A percentile compares a stretch with the other conserved stretches of the same genome.
Conservation (phyloP, 805 yeast genomes). For the Zygosaccharomyces rouxii region DNA sequence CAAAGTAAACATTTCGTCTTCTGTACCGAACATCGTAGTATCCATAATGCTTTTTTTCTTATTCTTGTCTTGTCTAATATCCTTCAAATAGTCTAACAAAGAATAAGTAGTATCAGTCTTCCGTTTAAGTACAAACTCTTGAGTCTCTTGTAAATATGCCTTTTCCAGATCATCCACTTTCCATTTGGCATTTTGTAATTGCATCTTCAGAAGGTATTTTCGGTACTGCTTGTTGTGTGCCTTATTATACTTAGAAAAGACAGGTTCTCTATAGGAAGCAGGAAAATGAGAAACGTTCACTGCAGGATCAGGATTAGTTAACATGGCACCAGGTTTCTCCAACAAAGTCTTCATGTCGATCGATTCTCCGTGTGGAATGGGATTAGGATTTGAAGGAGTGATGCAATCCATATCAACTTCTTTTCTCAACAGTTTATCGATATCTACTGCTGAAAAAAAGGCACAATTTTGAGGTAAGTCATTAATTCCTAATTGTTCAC, state of each 20-base stretch:
- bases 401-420: constrained; percentile 90
- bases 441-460: constrained; percentile 88
- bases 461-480: constrained; percentile 95
- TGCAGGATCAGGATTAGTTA: constrained; percentile 18
- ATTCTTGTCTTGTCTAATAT: constrained; percentile 18
- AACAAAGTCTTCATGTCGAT: constrained; percentile 55
- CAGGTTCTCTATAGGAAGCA: constrained; percentile 27
- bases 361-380: constrained; percentile 78
- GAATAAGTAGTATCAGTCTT: constrained; percentile 16
- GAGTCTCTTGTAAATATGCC: constrained; percentile 20
- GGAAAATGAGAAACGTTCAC: constrained; percentile 23
- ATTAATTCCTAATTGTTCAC: constrained; percentile 82
- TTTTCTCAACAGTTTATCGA: constrained; percentile 82
- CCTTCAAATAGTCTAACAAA: constrained; percentile 25
- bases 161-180: constrained; percentile 24
- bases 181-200: constrained; percentile 27
- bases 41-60: constrained; percentile 25
- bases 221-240: constrained; percentile 25
- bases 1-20: not conserved
- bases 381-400: constrained; percentile 75
- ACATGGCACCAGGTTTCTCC: constrained; percentile 32
- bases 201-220: constrained; percentile 29
- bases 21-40: constrained; percentile 7
- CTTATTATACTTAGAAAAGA: constrained; percentile 31
- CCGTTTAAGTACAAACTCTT: constrained; percentile 13